A percentile compares a stretch with the other conserved stretches of the same genome.
phyloP scores from a whole-genome alignment of 2,329 filamentous ascomycete genomes.

The Microcyclospora tardicrescens region DNA sequence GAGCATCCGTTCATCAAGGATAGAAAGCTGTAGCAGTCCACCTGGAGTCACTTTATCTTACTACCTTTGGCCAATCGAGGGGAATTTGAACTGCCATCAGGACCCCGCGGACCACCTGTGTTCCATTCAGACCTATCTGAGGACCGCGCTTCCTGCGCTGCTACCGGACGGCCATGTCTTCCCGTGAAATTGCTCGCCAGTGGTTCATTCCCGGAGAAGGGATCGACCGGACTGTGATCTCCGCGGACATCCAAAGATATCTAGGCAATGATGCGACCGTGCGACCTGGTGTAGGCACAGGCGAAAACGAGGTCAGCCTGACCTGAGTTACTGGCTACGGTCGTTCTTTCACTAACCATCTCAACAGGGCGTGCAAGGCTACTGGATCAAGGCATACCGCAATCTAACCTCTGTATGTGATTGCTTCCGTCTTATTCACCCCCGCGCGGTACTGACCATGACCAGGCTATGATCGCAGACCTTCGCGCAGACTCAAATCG shows the following conservation, averaged over 20 bases:
- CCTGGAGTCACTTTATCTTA: too few relatives aligned
- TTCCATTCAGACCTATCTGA: background rate
- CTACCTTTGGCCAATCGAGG: background rate
- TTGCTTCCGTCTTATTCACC: background rate
- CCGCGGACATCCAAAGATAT: slow-evolving; percentile 40
- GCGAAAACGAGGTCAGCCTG: slow-evolving; percentile 31
- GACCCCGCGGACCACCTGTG: background rate
- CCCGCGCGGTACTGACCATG: slow-evolving; percentile 1
- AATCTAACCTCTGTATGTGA: slow-evolving; percentile 36
- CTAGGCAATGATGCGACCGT: slow-evolving; percentile 39
- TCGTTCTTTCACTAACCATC: slow-evolving; percentile 8
- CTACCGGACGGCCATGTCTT: slow-evolving; percentile 10
- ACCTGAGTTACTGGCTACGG: slow-evolving; percentile 5
- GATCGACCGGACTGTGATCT: slow-evolving; percentile 40
- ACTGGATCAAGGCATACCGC: slow-evolving; percentile 40
- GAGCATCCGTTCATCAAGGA: too few relatives aligned
- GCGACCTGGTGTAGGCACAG: slow-evolving; percentile 31
- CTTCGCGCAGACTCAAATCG: slow-evolving; percentile 35
- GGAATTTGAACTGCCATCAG: background rate
- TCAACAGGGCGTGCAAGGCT: slow-evolving; percentile 31
- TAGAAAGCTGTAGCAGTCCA: too few relatives aligned
- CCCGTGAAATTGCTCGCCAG: slow-evolving; percentile 27
- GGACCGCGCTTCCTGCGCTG: too few relatives aligned
- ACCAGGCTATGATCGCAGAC: slow-evolving; percentile 38
- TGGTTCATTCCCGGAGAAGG: slow-evolving; percentile 39